Base-by-base conservation (phyloP, 192 early-diverging fungal species). In the Coemansia pectinata region DNA sequence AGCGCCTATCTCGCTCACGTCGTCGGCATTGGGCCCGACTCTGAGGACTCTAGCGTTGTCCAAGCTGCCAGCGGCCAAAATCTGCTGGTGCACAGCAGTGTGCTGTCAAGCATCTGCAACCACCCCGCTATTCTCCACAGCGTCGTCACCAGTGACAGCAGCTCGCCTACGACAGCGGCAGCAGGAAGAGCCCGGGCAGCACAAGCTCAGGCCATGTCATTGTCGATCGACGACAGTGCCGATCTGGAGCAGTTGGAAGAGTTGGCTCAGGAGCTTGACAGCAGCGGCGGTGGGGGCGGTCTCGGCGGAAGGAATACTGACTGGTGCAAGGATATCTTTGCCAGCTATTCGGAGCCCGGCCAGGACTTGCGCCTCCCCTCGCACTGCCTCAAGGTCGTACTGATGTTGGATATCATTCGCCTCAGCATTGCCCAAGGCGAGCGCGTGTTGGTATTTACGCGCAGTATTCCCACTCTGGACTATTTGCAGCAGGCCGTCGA, bases 361-460 rank as follows among this genome's bases (percentile, higher is more conserved):
- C 45, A 66, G 12, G 65, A 70, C 10, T 40, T 69, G 55, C 27
- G 64, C 41, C 47, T n/a, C 19, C 69, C 76, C 17, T 52, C 60
- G 14, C 65, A 83, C 42, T 82, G 86, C 59, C 48, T 65, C 63
- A 92, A 92, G 61, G 72, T 87, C 62, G 57, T 58, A 29, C 63
- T 94, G n/a, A 48, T 88, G 27, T 52, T 90, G 53, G 73, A 86
- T 14, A 90, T 94, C 48, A 65, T 91, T 0, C 62, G 69, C 6
- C 65, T 72, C 45, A 84, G 88, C 42, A 72, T 73, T 11, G 42
- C 29, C 6, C 31, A 76, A 7, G 74, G 80, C 17, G 91, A 96
- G 36, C 93, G 93, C 19, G 85, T 91, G 23, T 77, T 94, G 11
- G 71, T 94, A 19, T 94, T 93, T 70, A 87, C 88, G 23, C 86